These are phyloP conservation scores for Aspergillus nanangensis DNA, from an alignment of 495 filamentous ascomycete species.

Conservation along the genomic window DNA sequence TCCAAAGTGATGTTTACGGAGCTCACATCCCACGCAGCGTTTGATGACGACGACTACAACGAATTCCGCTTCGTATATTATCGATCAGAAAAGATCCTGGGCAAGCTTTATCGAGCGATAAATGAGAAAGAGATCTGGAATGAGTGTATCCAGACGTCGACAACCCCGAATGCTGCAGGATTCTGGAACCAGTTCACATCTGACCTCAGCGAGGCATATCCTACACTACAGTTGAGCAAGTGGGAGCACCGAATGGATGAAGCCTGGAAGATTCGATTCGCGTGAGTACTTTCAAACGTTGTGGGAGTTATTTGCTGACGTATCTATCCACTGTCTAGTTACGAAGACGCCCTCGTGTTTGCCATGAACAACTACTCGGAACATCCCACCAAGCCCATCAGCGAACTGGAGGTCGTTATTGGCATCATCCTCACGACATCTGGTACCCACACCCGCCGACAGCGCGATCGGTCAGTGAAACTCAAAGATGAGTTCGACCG, in stretches of 20 bases:
- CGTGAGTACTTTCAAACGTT: conserved; percentile 31
- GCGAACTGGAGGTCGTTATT: conserved; percentile 72
- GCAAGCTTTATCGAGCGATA: conserved; percentile 67
- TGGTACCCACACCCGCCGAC: conserved; percentile 52
- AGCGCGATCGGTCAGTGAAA: conserved; percentile 54
- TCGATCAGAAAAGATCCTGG: conserved; percentile 62
- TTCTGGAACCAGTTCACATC: conserved; percentile 18
- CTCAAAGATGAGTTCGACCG: conserved; percentile 58
- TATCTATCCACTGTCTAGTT: no score
- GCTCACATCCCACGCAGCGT: conserved; percentile 1
- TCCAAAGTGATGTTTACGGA: conserved; percentile 11
- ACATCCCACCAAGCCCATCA: conserved; percentile 52
- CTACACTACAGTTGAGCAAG: conserved; percentile 36
- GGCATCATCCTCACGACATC: conserved; percentile 66
- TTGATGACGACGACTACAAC: conserved; percentile 50
- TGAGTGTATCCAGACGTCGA: conserved; percentile 24
- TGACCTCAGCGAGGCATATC: conserved; percentile 42
- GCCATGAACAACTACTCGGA: conserved; percentile 56
- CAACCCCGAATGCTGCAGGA: background rate
- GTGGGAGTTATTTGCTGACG: background rate
- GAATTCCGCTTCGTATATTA: conserved; percentile 52
- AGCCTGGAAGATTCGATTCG: conserved; percentile 47
- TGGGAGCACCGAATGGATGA: conserved; percentile 38
- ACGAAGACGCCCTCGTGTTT: conserved; percentile 56
- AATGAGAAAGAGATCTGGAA: conserved; percentile 67